Evolutionary conservation across 2,329 filamentous ascomycete species (phyloP).

Genomic region (Clarireedia monteithiana): DNA sequence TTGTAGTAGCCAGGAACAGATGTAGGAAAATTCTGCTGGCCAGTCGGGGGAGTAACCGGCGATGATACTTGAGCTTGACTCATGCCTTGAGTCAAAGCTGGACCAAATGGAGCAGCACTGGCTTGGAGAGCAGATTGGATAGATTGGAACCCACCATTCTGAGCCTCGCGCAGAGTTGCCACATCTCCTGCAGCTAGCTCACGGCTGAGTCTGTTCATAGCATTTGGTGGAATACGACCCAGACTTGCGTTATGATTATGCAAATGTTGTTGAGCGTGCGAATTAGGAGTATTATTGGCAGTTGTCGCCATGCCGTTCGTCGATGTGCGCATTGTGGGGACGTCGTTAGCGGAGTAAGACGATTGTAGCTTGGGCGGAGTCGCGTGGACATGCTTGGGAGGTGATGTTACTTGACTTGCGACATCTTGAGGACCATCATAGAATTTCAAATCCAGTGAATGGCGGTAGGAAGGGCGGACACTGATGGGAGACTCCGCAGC

Average conservation of each 20-base stretch:
- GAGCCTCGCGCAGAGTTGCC: constrained; percentile 34
- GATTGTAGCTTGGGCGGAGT: constrained; percentile 70
- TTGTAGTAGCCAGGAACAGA: constrained; percentile 29
- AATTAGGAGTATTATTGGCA: constrained; percentile 39
- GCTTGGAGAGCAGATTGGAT: constrained; percentile 71
- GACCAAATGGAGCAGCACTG: constrained; percentile 72
- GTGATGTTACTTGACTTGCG: constrained; percentile 29
- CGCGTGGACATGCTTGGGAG: constrained; percentile 45
- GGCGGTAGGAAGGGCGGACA: constrained; percentile 42
- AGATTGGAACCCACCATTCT: constrained; percentile 44
- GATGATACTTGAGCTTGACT: constrained; percentile 23
- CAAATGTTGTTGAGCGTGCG: constrained; percentile 48
- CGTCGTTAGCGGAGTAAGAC: constrained; percentile 84
- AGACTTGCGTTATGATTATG: constrained; percentile 75
- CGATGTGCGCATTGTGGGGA: constrained; percentile 67
- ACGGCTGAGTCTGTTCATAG: constrained; percentile 63
- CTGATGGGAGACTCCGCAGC: constrained; percentile 39
- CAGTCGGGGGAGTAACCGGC: constrained; percentile 22
- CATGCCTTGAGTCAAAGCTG: constrained; percentile 39
- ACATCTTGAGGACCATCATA: constrained; percentile 32
- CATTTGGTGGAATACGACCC: constrained; percentile 65
- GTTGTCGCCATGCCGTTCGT: constrained; percentile 26
- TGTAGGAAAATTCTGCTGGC: constrained; percentile 22
- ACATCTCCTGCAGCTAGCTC: constrained; percentile 44
- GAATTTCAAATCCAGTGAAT: constrained; percentile 50